Conservation (phyloP, 305 asterid species). For the Fraxinus latifolia region DNA sequence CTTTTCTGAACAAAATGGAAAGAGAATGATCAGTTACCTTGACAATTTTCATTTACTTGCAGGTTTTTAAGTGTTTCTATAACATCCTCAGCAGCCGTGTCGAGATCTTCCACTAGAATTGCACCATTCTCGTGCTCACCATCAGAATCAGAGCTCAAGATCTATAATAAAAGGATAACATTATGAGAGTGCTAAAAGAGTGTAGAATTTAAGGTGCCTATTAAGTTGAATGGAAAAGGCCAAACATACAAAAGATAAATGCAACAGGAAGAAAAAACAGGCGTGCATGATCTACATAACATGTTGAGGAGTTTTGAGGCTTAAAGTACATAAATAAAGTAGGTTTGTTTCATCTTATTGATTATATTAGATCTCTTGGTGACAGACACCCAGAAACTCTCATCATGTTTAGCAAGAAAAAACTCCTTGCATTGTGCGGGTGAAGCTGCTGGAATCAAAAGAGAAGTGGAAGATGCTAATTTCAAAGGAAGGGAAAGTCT, state of each 20-base stretch:
- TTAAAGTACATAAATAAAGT: background rate
- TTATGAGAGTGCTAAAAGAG: slow-evolving; percentile 2
- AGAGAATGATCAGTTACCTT: slow-evolving; percentile 34
- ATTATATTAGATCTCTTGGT: background rate
- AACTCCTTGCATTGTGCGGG: background rate
- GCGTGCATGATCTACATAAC: background rate
- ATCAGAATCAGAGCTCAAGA: slow-evolving; percentile 66
- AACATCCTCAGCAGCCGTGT: slow-evolving; percentile 47
- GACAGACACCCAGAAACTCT: background rate
- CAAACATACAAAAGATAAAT: background rate
- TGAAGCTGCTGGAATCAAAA: background rate
- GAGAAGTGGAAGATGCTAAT: background rate
- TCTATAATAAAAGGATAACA: slow-evolving; percentile 36
- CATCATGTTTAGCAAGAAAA: background rate
- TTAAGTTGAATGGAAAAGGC: background rate
- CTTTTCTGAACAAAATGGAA: background rate
- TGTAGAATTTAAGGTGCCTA: background rate
- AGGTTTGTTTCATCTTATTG: background rate
- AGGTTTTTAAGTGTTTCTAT: slow-evolving; percentile 56
- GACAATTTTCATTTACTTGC: slow-evolving; percentile 45
- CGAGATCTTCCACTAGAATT: slow-evolving; percentile 31
- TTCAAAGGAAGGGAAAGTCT: slow-evolving; percentile 20
- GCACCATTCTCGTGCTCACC: slow-evolving; percentile 36
- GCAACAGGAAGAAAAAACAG: slow-evolving; percentile 1
- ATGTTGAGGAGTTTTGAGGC: background rate